phyloP scores from a whole-genome alignment of 2,329 filamentous ascomycete species.

The Ophiostoma sp. region DNA sequence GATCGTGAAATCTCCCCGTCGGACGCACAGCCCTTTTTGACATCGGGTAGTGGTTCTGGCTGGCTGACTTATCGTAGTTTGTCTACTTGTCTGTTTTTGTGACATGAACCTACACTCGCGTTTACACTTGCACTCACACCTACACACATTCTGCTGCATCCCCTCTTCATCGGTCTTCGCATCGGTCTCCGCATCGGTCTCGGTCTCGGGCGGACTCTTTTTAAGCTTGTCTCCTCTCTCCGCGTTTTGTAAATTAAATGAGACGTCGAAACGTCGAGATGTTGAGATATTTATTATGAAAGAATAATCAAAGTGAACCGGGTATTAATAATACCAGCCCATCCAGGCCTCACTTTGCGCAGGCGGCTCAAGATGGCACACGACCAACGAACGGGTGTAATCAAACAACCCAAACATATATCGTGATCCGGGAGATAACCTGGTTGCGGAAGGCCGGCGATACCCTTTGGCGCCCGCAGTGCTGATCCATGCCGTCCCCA shows the following conservation, averaged over 20 bases:
- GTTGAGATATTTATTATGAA: not conserved
- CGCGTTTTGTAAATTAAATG: not conserved
- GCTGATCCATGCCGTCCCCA: not conserved
- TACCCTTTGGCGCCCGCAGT: not conserved
- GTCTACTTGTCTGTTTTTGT: not conserved
- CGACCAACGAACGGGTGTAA: not conserved
- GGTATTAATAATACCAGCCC: not conserved
- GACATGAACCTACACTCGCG: not conserved
- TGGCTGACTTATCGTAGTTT: not conserved
- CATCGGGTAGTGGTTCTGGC: not conserved
- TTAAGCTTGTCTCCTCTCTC: not conserved
- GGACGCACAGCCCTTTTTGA: slow-evolving; percentile 8
- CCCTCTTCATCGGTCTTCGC: too few species aligned
- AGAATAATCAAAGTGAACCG: not conserved
- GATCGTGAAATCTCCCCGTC: not conserved
- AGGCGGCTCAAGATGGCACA: not conserved
- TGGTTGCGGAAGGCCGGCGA: not conserved
- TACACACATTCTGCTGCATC: not conserved
- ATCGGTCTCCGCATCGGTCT: not conserved
- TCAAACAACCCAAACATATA: not conserved
- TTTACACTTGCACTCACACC: not conserved
- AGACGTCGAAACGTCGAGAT: not conserved
- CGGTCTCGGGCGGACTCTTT: slow-evolving; percentile 15
- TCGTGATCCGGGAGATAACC: not conserved
- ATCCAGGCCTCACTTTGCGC: not conserved